Base-by-base conservation (phyloP, 83 land plant genomes). In the Picea abies region DNA sequence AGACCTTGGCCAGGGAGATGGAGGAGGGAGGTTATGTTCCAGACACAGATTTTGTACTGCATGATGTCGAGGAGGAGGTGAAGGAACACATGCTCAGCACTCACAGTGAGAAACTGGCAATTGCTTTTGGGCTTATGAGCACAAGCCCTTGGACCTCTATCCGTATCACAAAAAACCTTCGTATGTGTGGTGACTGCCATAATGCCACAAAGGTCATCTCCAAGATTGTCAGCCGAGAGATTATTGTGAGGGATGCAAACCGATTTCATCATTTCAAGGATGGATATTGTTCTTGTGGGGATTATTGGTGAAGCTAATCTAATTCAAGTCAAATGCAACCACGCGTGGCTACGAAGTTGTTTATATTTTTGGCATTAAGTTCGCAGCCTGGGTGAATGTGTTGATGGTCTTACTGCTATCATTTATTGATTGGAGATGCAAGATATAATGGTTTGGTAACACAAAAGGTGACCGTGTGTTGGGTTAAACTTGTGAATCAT, bases 61-160 rank as follows among this genome's bases (percentile, higher is more conserved):
- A 64, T 64, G 67, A 64, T 22, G 23, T 64, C 9, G 67, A 64
- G 8, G 67, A 64, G 23, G 67, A 19, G n/a, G 67, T 20, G 8
- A 64, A 64, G 67, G 67, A 64, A 22, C 67, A 64, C 23, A 64
- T 64, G 23, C 67, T 64, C 8, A 4, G 23, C 67, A 64, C 23
- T 22, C 67, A 64, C 23, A 64, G 67, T 19, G 67, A 64, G 67
- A 64, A 22, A 22, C 14, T 64, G 23, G 67, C 67, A 4, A 64
- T 64, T 64, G 67, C 67, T 9, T 64, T 64, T 64, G 67, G 67
- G 67, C n/a, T 64, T 64, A 64, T 64, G 67, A 64, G 67, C 67
- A 64, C 67, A 64, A 20, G 67, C 67, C n/a, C n/a, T 20, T 22
- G 23, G 23, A 22, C 67, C 9, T 22, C 67, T 20, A 64, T 64